Percentiles rank a stretch among this genome's conserved stretches.
Conservation (phyloP, 495 filamentous ascomycete species). For the Penicillium nucicola region DNA sequence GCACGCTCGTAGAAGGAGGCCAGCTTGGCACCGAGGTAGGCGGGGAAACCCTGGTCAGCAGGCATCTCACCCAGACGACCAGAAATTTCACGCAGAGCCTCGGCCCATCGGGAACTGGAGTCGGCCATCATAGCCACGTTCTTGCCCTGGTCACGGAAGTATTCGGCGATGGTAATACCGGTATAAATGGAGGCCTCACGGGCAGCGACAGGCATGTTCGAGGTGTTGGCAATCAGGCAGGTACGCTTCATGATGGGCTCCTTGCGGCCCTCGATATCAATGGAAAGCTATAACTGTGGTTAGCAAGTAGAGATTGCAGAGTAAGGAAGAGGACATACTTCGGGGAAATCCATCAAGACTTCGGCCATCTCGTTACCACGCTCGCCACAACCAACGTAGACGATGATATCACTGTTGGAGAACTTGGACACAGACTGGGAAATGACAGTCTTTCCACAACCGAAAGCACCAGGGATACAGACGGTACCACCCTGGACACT, state of each 20-base stretch:
- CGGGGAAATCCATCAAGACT: conserved; percentile 99
- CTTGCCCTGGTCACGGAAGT: conserved; percentile 98
- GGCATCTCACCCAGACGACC: conserved; percentile 99
- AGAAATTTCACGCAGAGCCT: conserved; percentile 97
- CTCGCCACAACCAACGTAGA: conserved; percentile 98
- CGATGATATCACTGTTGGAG: conserved; percentile 98
- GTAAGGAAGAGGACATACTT: conserved; percentile 39
- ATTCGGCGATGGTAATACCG: conserved; percentile 95
- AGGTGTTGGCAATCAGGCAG: conserved; percentile 96
- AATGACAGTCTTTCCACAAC: conserved; percentile 99
- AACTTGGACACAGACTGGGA: conserved; percentile 98
- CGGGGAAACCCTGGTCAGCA: conserved; percentile 98
- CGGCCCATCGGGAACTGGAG: conserved; percentile 97
- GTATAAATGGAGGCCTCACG: conserved; percentile 99
- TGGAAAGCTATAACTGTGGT: conserved; percentile 61
- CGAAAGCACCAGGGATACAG: conserved; percentile 97
- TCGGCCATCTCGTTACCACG: conserved; percentile 99
- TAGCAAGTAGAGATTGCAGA: no score
- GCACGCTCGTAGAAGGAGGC: conserved; percentile 99
- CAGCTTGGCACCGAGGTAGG: conserved; percentile 93
- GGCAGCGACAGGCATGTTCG: conserved; percentile 99
- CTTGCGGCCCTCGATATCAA: conserved; percentile 84
- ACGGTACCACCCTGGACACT: conserved; percentile 96
- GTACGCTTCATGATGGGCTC: conserved; percentile 99
- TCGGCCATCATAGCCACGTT: conserved; percentile 99